Evolutionary conservation across 2,329 filamentous ascomycete genomes (phyloP), one percentile per base, ranked within the genome.

Genomic region (Cercospora citrullina): DNA sequence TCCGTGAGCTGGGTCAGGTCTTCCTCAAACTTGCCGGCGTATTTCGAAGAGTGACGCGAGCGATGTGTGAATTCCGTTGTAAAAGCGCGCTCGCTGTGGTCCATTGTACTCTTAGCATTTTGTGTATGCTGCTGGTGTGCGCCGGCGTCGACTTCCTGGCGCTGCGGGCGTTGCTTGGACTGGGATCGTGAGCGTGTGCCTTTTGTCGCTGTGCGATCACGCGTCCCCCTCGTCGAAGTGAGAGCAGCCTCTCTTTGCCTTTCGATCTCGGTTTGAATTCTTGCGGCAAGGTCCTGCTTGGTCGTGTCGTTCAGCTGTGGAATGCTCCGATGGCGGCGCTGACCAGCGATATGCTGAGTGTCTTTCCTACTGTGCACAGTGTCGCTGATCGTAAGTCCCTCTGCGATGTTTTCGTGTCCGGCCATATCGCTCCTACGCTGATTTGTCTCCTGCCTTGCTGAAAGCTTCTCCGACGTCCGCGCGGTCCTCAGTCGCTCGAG

Each of bases 1-100:
- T 84, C 82, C 76, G 84, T 88, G 60, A 89, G 73, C 68, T 86
- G 79, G 1, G 87, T 88, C 58, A 86, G 71, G 64, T 86, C 81
- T 30, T 69, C 62, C 30, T 65, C 66, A 23, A 66, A 68, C 18
- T 42, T 62, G 55, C 61, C 39, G 16, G 58, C 60, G 33, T 55
- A 28, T 23, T 48, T 69, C 23, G 66, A 60, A 28, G 69, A 63
- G 12, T 26, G 48, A 63, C 58, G 60, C n/a, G 69, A 69, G 51
- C 69, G 72, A 21, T 60, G 16, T 33, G 26, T 31, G 4, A 26
- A 30, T 26, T 31, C 53, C 14, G 53, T 31, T 26, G 14, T 26
- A 31, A 30, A 33, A 14, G 14, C 53, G 26, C 30, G 26, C 53
- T 33, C 30, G 53, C 53, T 58, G 28, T 58, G 53, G n/a, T 30